These are phyloP conservation scores for Vicia villosa DNA, from an alignment of 306 rosid genomes.

Conservation along the genomic window DNA sequence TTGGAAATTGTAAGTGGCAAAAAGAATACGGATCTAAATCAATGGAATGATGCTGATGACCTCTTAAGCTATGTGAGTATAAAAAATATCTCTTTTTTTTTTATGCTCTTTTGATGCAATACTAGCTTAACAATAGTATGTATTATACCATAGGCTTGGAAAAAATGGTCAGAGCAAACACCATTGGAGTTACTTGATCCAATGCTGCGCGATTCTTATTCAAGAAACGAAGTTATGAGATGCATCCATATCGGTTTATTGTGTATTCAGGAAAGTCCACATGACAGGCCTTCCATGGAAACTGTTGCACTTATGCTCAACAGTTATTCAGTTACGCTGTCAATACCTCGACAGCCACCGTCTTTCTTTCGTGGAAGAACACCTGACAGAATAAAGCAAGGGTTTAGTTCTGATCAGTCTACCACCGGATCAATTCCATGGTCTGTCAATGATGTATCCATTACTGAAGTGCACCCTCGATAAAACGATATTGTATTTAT, in stretches of 20 bases:
- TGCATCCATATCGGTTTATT: no score
- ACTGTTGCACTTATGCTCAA: slow-evolving; percentile 46
- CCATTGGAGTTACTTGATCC: no score
- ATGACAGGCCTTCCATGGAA: neutral
- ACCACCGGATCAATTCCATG: slow-evolving; percentile 33
- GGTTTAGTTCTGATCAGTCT: slow-evolving; percentile 33
- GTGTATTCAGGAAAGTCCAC: no score
- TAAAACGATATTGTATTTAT: neutral
- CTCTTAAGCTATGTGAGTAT: slow-evolving; percentile 55
- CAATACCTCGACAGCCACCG: slow-evolving; percentile 44
- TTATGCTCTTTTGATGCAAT: neutral
- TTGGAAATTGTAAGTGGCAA: slow-evolving; percentile 57
- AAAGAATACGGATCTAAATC: slow-evolving; percentile 41
- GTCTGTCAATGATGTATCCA: slow-evolving; percentile 34
- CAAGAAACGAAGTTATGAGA: no score
- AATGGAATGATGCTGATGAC: slow-evolving; percentile 36
- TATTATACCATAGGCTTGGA: slow-evolving; percentile 49
- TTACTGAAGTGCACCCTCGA: slow-evolving; percentile 43
- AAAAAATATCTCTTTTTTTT: neutral
- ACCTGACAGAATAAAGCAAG: slow-evolving; percentile 14
- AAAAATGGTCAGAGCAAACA: neutral
- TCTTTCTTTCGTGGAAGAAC: slow-evolving; percentile 40
- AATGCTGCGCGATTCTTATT: no score
- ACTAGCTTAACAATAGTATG: neutral
- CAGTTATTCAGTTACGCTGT: slow-evolving; percentile 47